Base-by-base conservation (phyloP, 192 early-diverging fungal species). In the Phycomyces blakesleeanus region DNA sequence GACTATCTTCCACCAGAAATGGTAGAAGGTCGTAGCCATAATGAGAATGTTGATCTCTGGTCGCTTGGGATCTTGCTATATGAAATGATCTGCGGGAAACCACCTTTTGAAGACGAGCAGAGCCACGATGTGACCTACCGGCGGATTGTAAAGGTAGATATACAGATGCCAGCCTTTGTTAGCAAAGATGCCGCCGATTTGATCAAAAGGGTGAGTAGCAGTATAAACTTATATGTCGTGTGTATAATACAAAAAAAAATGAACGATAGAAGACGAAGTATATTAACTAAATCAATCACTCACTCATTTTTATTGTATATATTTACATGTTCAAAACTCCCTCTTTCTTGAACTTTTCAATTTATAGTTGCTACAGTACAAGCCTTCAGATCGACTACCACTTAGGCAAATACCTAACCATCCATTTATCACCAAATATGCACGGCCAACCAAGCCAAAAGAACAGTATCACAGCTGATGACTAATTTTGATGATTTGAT, bases 1-100 rank as follows among this genome's bases (percentile, higher is more conserved):
- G 96, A 98, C 73, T 98, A 98, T 68, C 72, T 98, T 41, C 88
- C 96, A 6, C 96, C 96, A 15, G 96, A 98, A 81, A 95, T 97
- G 89, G 89, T 98, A 5, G 90, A 95, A 60, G 92, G 89, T 5
- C 76, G 83, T 44, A 82, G 83, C 55, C 93, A 97, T 72, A 84
- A 83, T 29, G 83, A 81, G 22, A 83, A 81, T 4, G 92, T 96
- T 8, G 96, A 98, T 71, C 64, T 95, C 57, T 98, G 96, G 96
- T 88, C 89, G 15, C 73, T 98, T 26, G 96, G 96, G 2, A 90
- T 97, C 18, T 81, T 98, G 1, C 86, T 87, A 61, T 98, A 92
- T 73, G 96, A 98, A 76, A 93, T 98, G 60, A 70, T 98, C 9
- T 87, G 89, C n/a, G 96, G 96, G 0, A 79, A 84, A 5, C 94